A percentile compares a stretch with the other conserved stretches of the same genome.
phyloP scores from a whole-genome alignment of 2,329 filamentous ascomycete species.

The Trichoderma koningii region DNA sequence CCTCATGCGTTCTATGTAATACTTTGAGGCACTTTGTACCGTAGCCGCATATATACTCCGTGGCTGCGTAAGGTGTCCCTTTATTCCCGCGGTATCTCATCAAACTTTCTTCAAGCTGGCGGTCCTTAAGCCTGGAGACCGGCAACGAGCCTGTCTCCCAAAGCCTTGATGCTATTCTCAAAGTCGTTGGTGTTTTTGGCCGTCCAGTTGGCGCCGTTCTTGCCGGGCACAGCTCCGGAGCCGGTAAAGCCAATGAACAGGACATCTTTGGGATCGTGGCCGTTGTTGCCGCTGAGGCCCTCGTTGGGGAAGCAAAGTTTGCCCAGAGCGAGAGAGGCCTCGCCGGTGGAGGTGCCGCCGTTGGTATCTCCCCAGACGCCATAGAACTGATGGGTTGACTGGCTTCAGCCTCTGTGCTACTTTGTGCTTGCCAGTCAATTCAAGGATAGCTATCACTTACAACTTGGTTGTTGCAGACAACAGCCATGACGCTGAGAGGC shows the following conservation, averaged over 20 bases:
- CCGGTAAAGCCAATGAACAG: conserved; percentile 59
- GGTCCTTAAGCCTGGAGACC: neutral
- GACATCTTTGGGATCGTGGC: conserved; percentile 55
- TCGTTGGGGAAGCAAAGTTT: conserved; percentile 53
- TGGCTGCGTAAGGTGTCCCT: neutral
- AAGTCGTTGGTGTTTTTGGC: conserved; percentile 49
- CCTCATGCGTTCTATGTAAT: neutral
- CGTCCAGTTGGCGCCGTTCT: conserved; percentile 52
- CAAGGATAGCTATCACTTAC: conserved; percentile 3
- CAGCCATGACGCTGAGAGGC: conserved; percentile 26
- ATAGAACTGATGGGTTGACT: conserved; percentile 39
- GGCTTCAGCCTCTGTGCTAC: neutral
- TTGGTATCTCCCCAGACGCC: conserved; percentile 60
- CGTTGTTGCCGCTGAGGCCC: conserved; percentile 52
- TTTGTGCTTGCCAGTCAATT: too few relatives aligned
- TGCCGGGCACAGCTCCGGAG: conserved; percentile 52
- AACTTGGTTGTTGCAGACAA: conserved; percentile 27
- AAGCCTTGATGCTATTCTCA: conserved; percentile 48
- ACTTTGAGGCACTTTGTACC: neutral
- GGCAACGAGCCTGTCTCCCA: conserved; percentile 51
- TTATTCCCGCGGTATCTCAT: neutral
- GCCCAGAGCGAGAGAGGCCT: conserved; percentile 54
- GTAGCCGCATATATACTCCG: neutral
- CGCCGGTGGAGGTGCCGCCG: conserved; percentile 50
- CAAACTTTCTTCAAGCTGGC: neutral